Evolutionary conservation across 2,329 filamentous ascomycete species (phyloP).

Genomic region (Aspergillus versicolor): DNA sequence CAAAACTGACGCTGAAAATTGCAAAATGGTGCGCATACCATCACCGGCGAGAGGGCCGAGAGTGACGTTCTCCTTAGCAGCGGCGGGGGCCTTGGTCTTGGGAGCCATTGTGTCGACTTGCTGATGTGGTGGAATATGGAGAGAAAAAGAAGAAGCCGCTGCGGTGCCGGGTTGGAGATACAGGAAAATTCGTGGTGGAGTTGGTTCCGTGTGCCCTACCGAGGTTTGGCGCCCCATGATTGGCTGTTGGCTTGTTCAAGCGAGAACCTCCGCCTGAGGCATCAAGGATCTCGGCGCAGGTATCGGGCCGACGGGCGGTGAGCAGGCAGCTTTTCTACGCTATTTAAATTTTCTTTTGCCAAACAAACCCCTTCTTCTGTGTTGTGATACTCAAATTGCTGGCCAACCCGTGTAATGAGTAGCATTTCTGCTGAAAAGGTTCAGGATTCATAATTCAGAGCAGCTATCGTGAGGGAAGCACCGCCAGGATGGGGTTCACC

Average conservation of each 20-base stretch:
- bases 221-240: constrained; percentile 23
- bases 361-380: neutral
- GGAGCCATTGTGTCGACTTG: constrained; percentile 75
- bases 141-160: constrained; percentile 27
- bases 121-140: constrained; percentile 45
- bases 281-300: constrained; percentile 5
- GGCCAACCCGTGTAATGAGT: neutral
- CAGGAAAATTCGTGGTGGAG: constrained; percentile 25
- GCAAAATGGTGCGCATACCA: constrained; percentile 58
- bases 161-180: constrained; percentile 17
- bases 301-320: constrained; percentile 34
- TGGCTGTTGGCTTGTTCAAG: constrained; percentile 29
- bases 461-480: neutral
- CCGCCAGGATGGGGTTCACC: constrained; percentile 33
- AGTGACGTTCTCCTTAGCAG: constrained; percentile 93
- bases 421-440: neutral
- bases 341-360: constrained; percentile 27
- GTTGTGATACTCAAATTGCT: neutral
- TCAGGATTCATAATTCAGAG: neutral
- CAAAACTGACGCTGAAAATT: neutral
- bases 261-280: constrained; percentile 23
- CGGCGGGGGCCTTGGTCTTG: constrained; percentile 77
- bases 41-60: constrained; percentile 95
- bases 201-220: constrained; percentile 38
- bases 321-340: constrained; percentile 15